phyloP scores from a whole-genome alignment of 768 basidiomycete genomes.

The Naematelia encephala region DNA sequence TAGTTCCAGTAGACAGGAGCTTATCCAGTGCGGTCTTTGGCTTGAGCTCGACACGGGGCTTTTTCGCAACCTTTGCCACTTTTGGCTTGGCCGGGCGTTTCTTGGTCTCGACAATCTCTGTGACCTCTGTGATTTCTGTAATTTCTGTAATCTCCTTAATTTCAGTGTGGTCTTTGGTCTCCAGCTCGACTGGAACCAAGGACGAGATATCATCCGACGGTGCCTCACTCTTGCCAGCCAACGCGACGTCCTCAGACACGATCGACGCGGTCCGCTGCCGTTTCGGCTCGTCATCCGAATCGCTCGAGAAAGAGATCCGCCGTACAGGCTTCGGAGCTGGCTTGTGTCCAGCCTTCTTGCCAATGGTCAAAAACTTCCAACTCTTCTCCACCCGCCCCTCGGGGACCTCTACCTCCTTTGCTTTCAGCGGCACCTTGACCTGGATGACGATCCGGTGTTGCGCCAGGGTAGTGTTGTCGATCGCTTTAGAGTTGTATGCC shows the following conservation, averaged over 20 bases:
- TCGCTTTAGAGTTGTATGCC: conserved; percentile 67
- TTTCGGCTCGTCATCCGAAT: conserved; percentile 4
- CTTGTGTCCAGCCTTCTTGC: conserved; percentile 33
- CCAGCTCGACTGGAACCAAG: conserved; percentile 1
- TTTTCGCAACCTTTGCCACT: conserved; percentile 24
- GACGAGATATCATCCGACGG: not conserved
- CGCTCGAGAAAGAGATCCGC: not conserved
- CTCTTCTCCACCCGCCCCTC: conserved; percentile 5
- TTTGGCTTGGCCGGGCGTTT: conserved; percentile 7
- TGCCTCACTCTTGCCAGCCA: not conserved
- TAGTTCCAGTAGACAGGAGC: conserved; percentile 58
- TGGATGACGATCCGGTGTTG: conserved; percentile 36
- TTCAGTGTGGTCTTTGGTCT: not conserved
- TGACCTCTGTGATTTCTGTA: not conserved
- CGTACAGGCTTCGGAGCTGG: conserved; percentile 2
- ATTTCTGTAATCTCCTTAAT: conserved; percentile 5
- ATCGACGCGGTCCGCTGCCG: conserved; percentile 1
- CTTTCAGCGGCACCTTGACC: conserved; percentile 46
- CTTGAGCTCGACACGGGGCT: conserved; percentile 5
- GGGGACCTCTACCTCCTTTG: conserved; percentile 20
- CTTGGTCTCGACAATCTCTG: conserved; percentile 32
- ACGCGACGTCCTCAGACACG: conserved; percentile 2
- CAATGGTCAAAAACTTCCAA: conserved; percentile 38
- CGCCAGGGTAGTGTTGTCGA: conserved; percentile 50
- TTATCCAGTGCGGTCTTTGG: conserved; percentile 31